Evolutionary conservation across 2,329 filamentous ascomycete species (phyloP).

Genomic region (Blastomyces silverae): DNA sequence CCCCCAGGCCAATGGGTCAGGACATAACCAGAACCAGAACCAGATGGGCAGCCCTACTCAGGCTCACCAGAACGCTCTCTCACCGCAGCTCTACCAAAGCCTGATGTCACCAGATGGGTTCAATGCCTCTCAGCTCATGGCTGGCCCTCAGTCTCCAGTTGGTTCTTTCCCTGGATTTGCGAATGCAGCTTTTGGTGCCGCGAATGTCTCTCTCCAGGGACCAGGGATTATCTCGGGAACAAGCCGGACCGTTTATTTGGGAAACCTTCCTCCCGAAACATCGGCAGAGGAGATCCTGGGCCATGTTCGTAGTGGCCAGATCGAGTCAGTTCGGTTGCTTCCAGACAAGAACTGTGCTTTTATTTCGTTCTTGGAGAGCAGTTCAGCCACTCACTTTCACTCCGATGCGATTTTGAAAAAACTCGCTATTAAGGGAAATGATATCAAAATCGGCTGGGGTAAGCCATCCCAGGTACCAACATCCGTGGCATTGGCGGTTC

Average conservation of each 20-base stretch:
- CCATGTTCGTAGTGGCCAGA: constrained; percentile 94
- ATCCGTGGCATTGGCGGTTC: constrained; percentile 91
- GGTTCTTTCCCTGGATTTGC: constrained; percentile 61
- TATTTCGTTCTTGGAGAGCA: constrained; percentile 96
- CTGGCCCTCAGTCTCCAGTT: constrained; percentile 77
- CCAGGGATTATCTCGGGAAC: constrained; percentile 81
- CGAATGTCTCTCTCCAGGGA: constrained; percentile 68
- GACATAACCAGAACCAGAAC: constrained; percentile 51
- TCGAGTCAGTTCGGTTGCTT: constrained; percentile 94
- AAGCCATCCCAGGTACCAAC: constrained; percentile 98
- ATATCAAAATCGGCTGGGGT: constrained; percentile 99
- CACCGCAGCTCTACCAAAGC: constrained; percentile 74
- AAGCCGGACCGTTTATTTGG: constrained; percentile 92
- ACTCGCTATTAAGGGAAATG: constrained; percentile 94
- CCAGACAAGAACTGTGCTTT: constrained; percentile 99
- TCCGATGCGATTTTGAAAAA: constrained; percentile 99
- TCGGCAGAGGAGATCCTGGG: constrained; percentile 92
- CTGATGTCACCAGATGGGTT: constrained; percentile 81
- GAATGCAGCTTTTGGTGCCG: constrained; percentile 53
- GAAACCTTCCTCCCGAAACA: constrained; percentile 97
- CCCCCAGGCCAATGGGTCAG: constrained; percentile 52
- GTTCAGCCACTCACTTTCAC: constrained; percentile 97
- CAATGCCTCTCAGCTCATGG: constrained; percentile 71
- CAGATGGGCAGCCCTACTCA: constrained; percentile 69
- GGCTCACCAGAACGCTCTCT: constrained; percentile 59